Percentiles rank a stretch among this genome's conserved stretches.
Conservation (phyloP, 2,329 filamentous ascomycete species). For the Cytospora mali region DNA sequence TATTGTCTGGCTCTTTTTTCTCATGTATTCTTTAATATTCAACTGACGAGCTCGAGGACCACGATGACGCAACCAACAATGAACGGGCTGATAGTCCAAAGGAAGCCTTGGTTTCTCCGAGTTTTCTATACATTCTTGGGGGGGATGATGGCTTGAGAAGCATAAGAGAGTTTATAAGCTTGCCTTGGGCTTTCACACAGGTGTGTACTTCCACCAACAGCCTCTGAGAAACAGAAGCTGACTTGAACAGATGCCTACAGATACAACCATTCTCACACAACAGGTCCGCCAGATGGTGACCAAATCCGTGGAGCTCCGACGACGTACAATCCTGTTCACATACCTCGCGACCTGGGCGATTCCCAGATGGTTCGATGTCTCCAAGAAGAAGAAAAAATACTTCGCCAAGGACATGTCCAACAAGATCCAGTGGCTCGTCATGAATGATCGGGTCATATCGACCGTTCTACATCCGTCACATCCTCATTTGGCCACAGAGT, state of each 20-base stretch:
- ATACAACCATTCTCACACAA: not conserved
- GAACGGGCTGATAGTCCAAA: not conserved
- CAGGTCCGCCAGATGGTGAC: not conserved
- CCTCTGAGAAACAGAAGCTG: not conserved
- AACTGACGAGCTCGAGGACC: too few relatives aligned
- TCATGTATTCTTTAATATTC: too few relatives aligned
- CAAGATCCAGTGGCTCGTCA: not conserved
- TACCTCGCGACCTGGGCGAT: not conserved
- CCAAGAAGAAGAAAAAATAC: too few relatives aligned
- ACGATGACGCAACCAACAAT: too few relatives aligned
- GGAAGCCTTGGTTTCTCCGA: not conserved
- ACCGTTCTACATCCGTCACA: not conserved
- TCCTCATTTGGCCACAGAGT: not conserved
- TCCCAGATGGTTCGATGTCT: not conserved
- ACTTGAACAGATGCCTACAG: not conserved
- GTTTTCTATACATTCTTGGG: not conserved
- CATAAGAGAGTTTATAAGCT: not conserved
- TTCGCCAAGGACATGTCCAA: not conserved
- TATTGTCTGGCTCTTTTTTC: too few relatives aligned
- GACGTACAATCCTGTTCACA: not conserved
- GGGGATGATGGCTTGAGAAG: not conserved
- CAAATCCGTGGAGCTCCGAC: not conserved
- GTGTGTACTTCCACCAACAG: not conserved
- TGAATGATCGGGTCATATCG: not conserved
- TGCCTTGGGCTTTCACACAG: not conserved